Percentiles rank a stretch among this genome's conserved stretches.
Evolutionary conservation across 2,329 filamentous ascomycete genomes (phyloP).

Genomic region (Septoria linicola): DNA sequence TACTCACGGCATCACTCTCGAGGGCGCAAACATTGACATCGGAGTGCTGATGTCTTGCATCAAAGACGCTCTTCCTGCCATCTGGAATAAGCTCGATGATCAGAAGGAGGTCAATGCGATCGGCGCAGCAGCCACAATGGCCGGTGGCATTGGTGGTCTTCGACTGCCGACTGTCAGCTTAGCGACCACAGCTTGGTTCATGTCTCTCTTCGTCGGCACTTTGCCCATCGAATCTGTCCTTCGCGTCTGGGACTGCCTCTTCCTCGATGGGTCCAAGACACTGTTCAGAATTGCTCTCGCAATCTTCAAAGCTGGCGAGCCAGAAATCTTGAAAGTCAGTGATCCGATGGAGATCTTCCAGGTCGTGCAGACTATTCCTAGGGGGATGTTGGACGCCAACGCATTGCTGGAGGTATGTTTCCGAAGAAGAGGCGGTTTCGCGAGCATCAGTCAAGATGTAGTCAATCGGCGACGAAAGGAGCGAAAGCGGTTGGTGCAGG

Average conservation of each 20-base stretch:
- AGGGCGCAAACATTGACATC: conserved; percentile 90
- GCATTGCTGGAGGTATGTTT: conserved; percentile 79
- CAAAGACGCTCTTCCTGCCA: conserved; percentile 73
- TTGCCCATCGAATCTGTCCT: conserved; percentile 88
- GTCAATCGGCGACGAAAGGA: conserved; percentile 75
- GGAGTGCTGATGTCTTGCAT: conserved; percentile 88
- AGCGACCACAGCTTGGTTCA: conserved; percentile 95
- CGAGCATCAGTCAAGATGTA: conserved; percentile 74
- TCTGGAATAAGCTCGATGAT: conserved; percentile 88
- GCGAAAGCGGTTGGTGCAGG: conserved; percentile 43
- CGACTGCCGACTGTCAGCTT: conserved; percentile 85
- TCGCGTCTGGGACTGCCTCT: conserved; percentile 92
- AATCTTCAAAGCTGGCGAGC: conserved; percentile 85
- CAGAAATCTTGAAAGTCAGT: conserved; percentile 71
- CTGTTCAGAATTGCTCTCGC: conserved; percentile 88
- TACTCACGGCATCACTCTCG: conserved; percentile 85
- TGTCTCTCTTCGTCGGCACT: conserved; percentile 93
- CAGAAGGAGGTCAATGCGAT: conserved; percentile 53
- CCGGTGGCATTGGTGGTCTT: conserved; percentile 41
- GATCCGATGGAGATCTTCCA: conserved; percentile 97
- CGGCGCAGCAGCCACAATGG: conserved; percentile 43
- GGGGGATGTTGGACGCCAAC: conserved; percentile 79
- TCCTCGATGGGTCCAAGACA: conserved; percentile 92
- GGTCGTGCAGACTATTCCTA: conserved; percentile 82
- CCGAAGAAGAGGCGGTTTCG: conserved; percentile 66